Conservation (phyloP, 73 alveolate species). For the Blepharisma stoltei region DNA sequence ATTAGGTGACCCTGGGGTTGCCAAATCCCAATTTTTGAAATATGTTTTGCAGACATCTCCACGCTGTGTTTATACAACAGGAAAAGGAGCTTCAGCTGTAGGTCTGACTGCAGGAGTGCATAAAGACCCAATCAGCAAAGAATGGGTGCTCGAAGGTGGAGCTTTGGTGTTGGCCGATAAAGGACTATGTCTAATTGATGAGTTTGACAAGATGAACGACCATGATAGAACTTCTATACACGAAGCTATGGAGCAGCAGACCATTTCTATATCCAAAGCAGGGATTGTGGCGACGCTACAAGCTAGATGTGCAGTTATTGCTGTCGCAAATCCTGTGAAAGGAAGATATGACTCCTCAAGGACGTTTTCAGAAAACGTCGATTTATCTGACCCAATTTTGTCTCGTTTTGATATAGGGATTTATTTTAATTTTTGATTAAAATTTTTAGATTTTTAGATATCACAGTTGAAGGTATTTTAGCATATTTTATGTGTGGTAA, state of each 20-base stretch:
- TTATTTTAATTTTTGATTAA: no score
- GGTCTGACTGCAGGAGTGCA: slow-evolving; percentile 99
- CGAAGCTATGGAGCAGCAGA: slow-evolving; percentile 99
- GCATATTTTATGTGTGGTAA: slow-evolving; percentile 95
- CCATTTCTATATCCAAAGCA: slow-evolving; percentile 98
- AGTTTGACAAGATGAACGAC: slow-evolving; percentile 99
- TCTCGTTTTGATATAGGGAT: slow-evolving; percentile 99
- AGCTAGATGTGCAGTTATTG: slow-evolving; percentile 99
- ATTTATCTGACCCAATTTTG: slow-evolving; percentile 98
- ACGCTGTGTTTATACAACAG: slow-evolving; percentile 57
- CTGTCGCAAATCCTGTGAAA: slow-evolving; percentile 99
- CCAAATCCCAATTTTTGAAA: slow-evolving; percentile 98
- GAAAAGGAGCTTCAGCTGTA: slow-evolving; percentile 99
- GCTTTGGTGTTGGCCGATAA: slow-evolving; percentile 99
- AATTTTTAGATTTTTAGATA: no score
- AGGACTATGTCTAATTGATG: slow-evolving; percentile 98
- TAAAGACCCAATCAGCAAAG: slow-evolving; percentile 94
- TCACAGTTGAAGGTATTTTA: no score
- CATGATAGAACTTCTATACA: slow-evolving; percentile 99
- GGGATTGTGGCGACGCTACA: slow-evolving; percentile 99
- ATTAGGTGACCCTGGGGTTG: slow-evolving; percentile 97
- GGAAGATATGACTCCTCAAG: slow-evolving; percentile 89
- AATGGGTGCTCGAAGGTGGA: slow-evolving; percentile 99
- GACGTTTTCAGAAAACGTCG: slow-evolving; percentile 98
- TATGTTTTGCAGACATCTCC: slow-evolving; percentile 96